Conservation (phyloP, 306 rosid species). For the Vicia faba region DNA sequence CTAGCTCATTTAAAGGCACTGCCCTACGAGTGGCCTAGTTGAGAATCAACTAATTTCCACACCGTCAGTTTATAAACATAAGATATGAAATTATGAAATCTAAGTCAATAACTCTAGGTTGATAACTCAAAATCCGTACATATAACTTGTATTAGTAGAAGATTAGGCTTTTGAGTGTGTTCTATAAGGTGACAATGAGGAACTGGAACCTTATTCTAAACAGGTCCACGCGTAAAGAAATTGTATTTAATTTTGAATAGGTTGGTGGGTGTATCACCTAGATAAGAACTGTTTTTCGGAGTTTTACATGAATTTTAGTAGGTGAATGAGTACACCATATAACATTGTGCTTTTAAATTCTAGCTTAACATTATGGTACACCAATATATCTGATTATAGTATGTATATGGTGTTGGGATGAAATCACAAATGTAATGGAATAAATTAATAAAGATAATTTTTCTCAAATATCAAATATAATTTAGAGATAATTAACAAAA, state of each 20-base stretch:
- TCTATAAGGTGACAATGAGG: conserved; percentile 24
- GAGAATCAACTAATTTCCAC: conserved; percentile 5
- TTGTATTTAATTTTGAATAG: conserved; percentile 22
- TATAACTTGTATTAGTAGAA: conserved; percentile 10
- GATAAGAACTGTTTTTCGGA: conserved; percentile 17
- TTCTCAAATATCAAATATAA: too few relatives aligned
- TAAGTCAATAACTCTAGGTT: conserved; percentile 5
- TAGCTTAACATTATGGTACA: not conserved
- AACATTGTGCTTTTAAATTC: conserved; percentile 12
- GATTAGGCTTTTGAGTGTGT: conserved; percentile 9
- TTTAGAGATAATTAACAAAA: too few relatives aligned
- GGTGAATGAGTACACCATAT: conserved; percentile 18
- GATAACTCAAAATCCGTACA: conserved; percentile 8
- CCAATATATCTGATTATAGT: too few relatives aligned
- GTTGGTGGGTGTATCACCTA: conserved; percentile 26
- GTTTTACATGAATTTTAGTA: conserved; percentile 14
- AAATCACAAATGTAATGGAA: too few relatives aligned
- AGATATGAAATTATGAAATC: not conserved
- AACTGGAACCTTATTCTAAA: not conserved
- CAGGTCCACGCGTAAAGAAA: conserved; percentile 28
- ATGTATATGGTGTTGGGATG: too few relatives aligned
- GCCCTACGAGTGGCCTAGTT: conserved; percentile 41
- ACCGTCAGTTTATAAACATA: conserved; percentile 31
- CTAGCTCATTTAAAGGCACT: conserved; percentile 27
- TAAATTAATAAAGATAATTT: too few relatives aligned